Percentiles rank a stretch among this genome's conserved stretches.
Conservation (phyloP, 495 filamentous ascomycete species). For the Bacidia gigantensis region DNA sequence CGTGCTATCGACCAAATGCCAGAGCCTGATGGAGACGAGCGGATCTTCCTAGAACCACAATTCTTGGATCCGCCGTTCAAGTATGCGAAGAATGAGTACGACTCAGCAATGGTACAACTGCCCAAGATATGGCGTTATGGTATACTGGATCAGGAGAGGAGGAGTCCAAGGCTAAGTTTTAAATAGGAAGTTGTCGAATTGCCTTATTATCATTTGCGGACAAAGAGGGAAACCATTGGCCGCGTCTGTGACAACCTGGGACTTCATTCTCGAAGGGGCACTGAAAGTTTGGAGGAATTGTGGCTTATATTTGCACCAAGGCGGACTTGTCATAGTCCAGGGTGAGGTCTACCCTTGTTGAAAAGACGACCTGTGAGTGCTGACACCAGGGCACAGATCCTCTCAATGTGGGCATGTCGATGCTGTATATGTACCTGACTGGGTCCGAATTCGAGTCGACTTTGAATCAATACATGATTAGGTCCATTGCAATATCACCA, state of each 20-base stretch:
- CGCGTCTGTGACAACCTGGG: not conserved
- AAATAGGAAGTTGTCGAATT: not conserved
- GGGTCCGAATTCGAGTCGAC: not conserved
- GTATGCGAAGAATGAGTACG: not conserved
- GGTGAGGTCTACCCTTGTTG: not conserved
- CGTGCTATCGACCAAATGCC: not conserved
- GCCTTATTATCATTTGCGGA: not conserved
- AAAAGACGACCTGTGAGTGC: not conserved
- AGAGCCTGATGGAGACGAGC: not conserved
- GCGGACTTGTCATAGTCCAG: not conserved
- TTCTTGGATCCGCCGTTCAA: not conserved
- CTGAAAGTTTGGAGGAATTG: not conserved
- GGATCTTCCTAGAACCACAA: conserved; percentile 5
- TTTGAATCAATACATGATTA: conserved; percentile 4
- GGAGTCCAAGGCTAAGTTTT: not conserved
- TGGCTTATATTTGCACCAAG: not conserved
- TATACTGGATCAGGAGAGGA: not conserved
- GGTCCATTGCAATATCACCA: not conserved
- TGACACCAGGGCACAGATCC: not conserved
- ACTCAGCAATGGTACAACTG: not conserved
- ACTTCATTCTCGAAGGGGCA: not conserved
- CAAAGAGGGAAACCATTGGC: not conserved
- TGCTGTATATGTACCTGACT: conserved; percentile 1
- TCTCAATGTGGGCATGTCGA: not conserved
- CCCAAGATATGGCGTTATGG: conserved; percentile 5